Base-by-base conservation (phyloP, 164 flowering plant species). In the Umbellularia californica region DNA sequence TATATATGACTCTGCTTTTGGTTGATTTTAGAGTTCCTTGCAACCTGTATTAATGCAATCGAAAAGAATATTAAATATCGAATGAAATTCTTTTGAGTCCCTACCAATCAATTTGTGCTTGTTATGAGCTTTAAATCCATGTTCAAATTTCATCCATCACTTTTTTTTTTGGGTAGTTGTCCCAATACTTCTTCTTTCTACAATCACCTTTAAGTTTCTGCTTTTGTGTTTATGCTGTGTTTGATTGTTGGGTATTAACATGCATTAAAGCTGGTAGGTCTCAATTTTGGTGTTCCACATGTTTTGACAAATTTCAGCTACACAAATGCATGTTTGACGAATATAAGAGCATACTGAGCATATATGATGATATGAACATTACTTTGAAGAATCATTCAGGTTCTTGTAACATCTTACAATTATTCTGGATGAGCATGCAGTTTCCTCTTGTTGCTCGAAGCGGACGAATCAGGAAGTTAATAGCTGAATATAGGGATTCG, bases 371-470 rank as follows among this genome's bases (percentile, higher is more conserved):
- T 7, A 41, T 41, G 47, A 41, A 41, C 47, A 41, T 41, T 41
- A 5, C 47, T 41, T 41, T 41, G 47, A 41, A 41, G 10, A 41
- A 41, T 41, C 10, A 41, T 41, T 41, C 11, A 7, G 68, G 13
- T 65, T 28, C 5, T 7, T 15, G 13, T 25, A 3, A 30, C 50
- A 65, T 5, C 24, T 47, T 41, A 47, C 10, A 41, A 41, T 41
- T 24, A 30, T 51, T 70, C 70, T 77, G 66, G 74, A 33, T 23
- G 66, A 66, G 27, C 64, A 68, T 86, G 82, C 86, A 95, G 98
- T 95, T 93, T 73, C 97, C 97, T 75, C 92, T 95, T 15, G 94
- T 95, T 23, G 90, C 97, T 15, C 84, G 90, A 70, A 88, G 98
- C 79, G 97, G 98, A 3, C 78, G 90, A 76, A 86, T 95, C 70